Base-by-base conservation (phyloP, 2,329 filamentous ascomycete species). In the Madurella mycetomatis region DNA sequence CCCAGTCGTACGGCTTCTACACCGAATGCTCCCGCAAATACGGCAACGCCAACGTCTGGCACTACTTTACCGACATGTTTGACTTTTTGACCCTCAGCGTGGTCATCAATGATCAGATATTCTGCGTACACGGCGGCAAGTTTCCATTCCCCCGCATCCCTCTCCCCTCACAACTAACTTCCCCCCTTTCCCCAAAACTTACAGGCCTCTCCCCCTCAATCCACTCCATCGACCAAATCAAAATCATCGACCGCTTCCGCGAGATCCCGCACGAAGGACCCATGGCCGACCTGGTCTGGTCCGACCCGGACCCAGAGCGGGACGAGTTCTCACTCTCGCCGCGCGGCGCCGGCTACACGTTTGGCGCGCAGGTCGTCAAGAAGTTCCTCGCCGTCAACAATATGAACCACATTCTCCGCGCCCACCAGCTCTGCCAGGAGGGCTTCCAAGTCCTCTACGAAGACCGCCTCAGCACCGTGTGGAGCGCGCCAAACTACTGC, bases 31-130 rank as follows among this genome's bases (percentile, higher is more conserved):
- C 88, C 17, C 87, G 94, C 63, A 99, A 99, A 74, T 99, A 99
- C 73, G 94, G 94, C 69, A 97, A 96, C 68, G 91, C 94, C 60
- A 96, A 94, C 66, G 94, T 99, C 18, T 99, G 94, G 94, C 94
- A 99, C 73, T 94, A 97, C 72, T 99, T 99, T 70, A 99, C 94
- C 62, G 94, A 99, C 75, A 97, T 99, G 92, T 99, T 99, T 73
- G 94, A 99, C 74, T 99, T 95, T 72, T 79, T 99, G 60, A 97
- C 92, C 8, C 78, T 99, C 54, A 95, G 90, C 65, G 95, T 97
- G 57, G 92, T 99, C 60, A 99, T 99, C 69, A 95, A 97, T 70
- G 88, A 99, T 72, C 90, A 97, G 71, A 99, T 99, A 62, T 99
- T 99, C 72, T 99, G 94, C 72, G 94, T 99, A 7, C 94, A 99